phyloP scores from a whole-genome alignment of 192 early-diverging fungal species.

The Podochytrium sp. region DNA sequence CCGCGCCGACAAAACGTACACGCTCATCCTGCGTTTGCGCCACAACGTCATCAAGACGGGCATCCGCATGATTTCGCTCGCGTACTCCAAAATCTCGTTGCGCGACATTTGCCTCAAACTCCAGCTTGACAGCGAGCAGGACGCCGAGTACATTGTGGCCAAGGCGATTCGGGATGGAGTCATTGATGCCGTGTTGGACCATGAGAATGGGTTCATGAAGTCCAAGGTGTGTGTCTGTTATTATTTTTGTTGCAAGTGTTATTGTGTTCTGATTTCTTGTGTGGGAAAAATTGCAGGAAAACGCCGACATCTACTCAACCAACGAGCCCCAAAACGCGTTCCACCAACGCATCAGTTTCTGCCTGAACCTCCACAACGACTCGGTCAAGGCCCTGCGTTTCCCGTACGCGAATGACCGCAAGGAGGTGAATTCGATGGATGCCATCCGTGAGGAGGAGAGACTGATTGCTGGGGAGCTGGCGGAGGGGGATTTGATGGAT shows the following conservation, averaged over 20 bases:
- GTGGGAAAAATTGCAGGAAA: constrained; percentile 60
- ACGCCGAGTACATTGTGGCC: constrained; percentile 98
- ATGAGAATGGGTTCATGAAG: constrained; percentile 91
- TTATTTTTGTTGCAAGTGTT: neutral
- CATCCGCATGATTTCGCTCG: constrained; percentile 93
- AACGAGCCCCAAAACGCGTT: constrained; percentile 96
- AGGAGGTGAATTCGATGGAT: constrained; percentile 81
- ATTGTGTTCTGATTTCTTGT: neutral
- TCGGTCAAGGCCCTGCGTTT: constrained; percentile 97
- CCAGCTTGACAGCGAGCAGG: constrained; percentile 96
- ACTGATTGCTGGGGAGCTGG: constrained; percentile 91
- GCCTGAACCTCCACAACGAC: constrained; percentile 95
- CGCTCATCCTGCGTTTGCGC: constrained; percentile 86
- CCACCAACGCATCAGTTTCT: constrained; percentile 92
- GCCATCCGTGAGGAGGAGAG: constrained; percentile 84
- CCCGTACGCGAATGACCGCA: constrained; percentile 85
- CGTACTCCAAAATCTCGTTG: constrained; percentile 95
- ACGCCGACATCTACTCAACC: constrained; percentile 93
- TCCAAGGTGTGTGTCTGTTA: constrained; percentile 58
- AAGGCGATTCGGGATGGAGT: constrained; percentile 99
- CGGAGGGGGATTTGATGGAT: constrained; percentile 84
- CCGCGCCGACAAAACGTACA: constrained; percentile 85
- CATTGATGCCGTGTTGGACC: constrained; percentile 96
- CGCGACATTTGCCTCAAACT: constrained; percentile 96
- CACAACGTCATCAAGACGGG: constrained; percentile 99